Evolutionary conservation across 768 basidiomycete genomes (phyloP).

Genomic region (Daedalea quercina): DNA sequence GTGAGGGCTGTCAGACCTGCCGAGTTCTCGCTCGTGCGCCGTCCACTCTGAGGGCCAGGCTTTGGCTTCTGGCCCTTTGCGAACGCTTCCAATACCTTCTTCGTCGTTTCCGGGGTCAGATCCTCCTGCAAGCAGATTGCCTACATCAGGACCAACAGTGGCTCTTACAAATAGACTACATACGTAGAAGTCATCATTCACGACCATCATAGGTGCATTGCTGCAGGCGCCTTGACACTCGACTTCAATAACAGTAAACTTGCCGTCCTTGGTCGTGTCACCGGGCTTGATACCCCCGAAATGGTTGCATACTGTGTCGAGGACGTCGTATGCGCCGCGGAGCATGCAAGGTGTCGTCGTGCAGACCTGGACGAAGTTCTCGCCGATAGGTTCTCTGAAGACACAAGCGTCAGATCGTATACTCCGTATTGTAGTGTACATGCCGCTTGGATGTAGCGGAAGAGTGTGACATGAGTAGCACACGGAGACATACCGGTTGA

Average conservation of each 20-base stretch:
- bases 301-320: slow-evolving; percentile 76
- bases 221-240: slow-evolving; percentile 99
- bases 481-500: slow-evolving; percentile 81
- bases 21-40: slow-evolving; percentile 88
- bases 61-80: slow-evolving; percentile 80
- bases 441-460: background rate
- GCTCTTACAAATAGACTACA: too few species aligned
- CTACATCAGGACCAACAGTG: background rate
- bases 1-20: slow-evolving; percentile 80
- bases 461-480: too few species aligned
- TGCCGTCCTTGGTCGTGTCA: slow-evolving; percentile 90
- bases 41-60: slow-evolving; percentile 87
- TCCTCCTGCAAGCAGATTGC: slow-evolving; percentile 56
- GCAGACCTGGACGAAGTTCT: slow-evolving; percentile 95
- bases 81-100: slow-evolving; percentile 74
- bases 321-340: slow-evolving; percentile 83
- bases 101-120: slow-evolving; percentile 69
- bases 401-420: background rate
- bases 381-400: slow-evolving; percentile 82
- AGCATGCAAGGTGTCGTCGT: slow-evolving; percentile 99
- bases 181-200: slow-evolving; percentile 96
- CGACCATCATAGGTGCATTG: slow-evolving; percentile 95
- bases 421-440: too few species aligned
- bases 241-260: slow-evolving; percentile 96
- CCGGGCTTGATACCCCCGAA: slow-evolving; percentile 83